Conservation (phyloP, 1,284 basidiomycete species). For the Leccinum fuscescens region DNA sequence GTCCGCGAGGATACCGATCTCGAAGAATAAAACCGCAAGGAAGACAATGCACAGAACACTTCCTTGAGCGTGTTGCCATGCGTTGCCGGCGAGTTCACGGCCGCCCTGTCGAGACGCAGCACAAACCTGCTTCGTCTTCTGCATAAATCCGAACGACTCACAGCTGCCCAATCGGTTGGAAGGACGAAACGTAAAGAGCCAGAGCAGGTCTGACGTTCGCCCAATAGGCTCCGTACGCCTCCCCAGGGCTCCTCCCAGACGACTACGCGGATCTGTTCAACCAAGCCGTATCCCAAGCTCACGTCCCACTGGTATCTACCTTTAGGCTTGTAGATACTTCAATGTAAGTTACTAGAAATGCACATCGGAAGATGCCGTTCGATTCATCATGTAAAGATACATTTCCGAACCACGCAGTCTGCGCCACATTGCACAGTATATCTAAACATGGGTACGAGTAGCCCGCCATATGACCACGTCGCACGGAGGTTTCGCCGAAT, state of each 20-base stretch:
- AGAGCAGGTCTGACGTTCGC: conserved; percentile 60
- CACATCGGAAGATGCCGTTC: not conserved
- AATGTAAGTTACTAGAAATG: not conserved
- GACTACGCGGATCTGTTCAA: conserved; percentile 51
- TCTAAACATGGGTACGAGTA: not conserved
- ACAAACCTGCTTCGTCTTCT: conserved; percentile 91
- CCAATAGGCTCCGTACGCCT: conserved; percentile 40
- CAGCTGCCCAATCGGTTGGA: conserved; percentile 74
- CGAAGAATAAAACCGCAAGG: conserved; percentile 6
- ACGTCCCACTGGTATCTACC: not conserved
- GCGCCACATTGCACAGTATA: too few species aligned
- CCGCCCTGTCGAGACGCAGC: conserved; percentile 45
- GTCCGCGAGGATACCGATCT: conserved; percentile 17
- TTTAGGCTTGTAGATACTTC: not conserved
- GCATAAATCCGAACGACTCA: conserved; percentile 76
- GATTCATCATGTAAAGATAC: not conserved
- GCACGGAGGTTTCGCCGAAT: not conserved
- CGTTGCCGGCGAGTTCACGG: conserved; percentile 45
- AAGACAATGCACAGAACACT: conserved; percentile 47
- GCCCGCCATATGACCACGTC: not conserved
- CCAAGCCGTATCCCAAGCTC: conserved; percentile 48
- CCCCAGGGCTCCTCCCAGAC: conserved; percentile 35
- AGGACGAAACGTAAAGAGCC: conserved; percentile 54
- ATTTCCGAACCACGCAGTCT: not conserved
- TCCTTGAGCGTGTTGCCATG: conserved; percentile 52